Base-by-base conservation (phyloP, 345 rosid species). In the Boechera stricta region DNA sequence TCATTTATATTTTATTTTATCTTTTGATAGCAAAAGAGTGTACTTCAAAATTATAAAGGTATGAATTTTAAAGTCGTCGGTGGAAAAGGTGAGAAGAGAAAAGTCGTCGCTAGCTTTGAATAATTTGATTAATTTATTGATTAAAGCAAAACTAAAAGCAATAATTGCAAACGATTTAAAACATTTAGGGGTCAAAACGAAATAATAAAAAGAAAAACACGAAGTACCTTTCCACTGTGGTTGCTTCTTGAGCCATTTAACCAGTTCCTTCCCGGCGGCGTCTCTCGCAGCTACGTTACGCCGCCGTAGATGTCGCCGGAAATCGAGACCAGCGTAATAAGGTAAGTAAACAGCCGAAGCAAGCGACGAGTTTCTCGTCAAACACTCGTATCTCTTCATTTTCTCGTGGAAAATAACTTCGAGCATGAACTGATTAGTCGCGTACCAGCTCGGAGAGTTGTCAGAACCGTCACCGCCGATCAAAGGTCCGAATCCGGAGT, bases 321-420 rank as follows among this genome's bases (percentile, higher is more conserved):
- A 47, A 26, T 89, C 87, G 0, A 88, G 79, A 10, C 94, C 94
- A 3, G 89, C 72, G 12, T 81, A 88, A 0, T 69, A 86, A 10
- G 94, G 92, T 1, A 90, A 16, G 18, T 76, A 88, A 65, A 88
- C 6, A 31, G 85, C 87, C 0, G 90, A 86, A n/a, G 90, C 94
- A 8, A 78, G 9, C 0, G 90, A 81, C 0, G 88, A 86, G 39
- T 89, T 76, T 12, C 49, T 79, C 1, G 92, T 89, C 35, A 88
- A 77, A 33, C 92, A 88, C 26, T 82, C 26, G 68, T 90, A 88
- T 4, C 77, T 81, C 80, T 83, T 83, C 84, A 90, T 85, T 61
- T 84, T 76, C 53, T 80, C 79, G 26, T 69, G 85, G n/a, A 89
- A 87, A 6, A 89, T 87, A 2, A 83, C 66, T 78, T 84, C 94